Conservation (phyloP, 352 stramenopile species). For the Aphanomyces cochlioides region DNA sequence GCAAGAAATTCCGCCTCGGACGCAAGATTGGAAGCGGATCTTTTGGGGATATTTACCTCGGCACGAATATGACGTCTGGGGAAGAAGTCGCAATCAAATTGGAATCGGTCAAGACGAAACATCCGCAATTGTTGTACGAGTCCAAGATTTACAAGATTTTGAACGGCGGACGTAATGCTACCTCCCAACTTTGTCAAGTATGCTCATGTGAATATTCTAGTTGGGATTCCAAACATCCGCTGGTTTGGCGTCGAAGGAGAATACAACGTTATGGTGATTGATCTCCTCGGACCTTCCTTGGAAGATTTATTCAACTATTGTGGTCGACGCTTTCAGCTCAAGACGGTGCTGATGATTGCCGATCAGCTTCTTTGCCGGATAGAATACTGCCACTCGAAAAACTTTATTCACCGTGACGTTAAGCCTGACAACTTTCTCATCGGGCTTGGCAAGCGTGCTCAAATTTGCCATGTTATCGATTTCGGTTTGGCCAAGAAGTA, state of each 20-base stretch:
- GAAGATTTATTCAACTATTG: conserved; percentile 89
- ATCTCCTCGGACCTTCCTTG: conserved; percentile 96
- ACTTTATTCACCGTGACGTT: conserved; percentile 88
- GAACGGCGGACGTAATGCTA: conserved; percentile 94
- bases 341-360: conserved; percentile 94
- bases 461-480: conserved; percentile 85
- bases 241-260: conserved; percentile 99
- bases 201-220: conserved; percentile 43
- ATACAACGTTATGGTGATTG: conserved; percentile 99
- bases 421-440: conserved; percentile 91
- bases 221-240: conserved; percentile 97
- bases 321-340: conserved; percentile 88
- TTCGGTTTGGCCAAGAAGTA: conserved; percentile 90
- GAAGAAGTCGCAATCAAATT: conserved; percentile 99
- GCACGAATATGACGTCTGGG: conserved; percentile 99
- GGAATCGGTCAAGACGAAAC: conserved; percentile 96
- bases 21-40: conserved; percentile 99
- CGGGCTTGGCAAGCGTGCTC: conserved; percentile 79
- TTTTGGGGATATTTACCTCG: conserved; percentile 99
- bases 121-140: conserved; percentile 99
- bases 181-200: conserved; percentile 23
- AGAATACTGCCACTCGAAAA: conserved; percentile 87
- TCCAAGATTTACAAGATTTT: conserved; percentile 99
- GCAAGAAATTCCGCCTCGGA: conserved; percentile 99
- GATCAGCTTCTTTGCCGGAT: conserved; percentile 82